These are phyloP conservation scores for Flaveria bidentis DNA, from an alignment of 129 eudicot genomes.

Conservation along the genomic window DNA sequence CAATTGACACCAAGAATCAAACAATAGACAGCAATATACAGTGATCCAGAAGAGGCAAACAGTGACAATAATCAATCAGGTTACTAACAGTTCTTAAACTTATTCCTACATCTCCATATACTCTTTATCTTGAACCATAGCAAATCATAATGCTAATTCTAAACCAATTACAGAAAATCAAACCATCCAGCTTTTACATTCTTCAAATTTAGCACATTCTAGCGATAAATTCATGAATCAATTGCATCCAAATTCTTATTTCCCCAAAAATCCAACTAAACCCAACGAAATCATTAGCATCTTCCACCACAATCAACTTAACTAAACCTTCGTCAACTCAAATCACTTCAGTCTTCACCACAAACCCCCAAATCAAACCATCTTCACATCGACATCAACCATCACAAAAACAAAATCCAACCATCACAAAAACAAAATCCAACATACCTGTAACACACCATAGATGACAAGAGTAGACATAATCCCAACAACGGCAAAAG, in stretches of 20 bases:
- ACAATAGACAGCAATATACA: too few relatives aligned
- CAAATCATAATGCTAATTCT: not conserved
- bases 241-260: constrained; percentile 3
- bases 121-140: too few relatives aligned
- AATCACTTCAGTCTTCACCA: not conserved
- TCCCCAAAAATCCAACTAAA: not conserved
- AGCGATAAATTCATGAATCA: not conserved
- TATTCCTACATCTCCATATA: too few relatives aligned
- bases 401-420: not conserved
- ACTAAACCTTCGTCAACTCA: not conserved
- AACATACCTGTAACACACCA: constrained; percentile 87
- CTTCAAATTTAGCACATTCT: not conserved
- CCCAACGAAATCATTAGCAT: not conserved
- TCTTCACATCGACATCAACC: not conserved
- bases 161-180: not conserved
- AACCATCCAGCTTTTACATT: not conserved
- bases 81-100: too few relatives aligned
- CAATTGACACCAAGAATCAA: too few relatives aligned
- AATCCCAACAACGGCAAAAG: constrained; percentile 81
- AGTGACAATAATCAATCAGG: too few relatives aligned
- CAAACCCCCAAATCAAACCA: not conserved
- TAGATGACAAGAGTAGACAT: constrained; percentile 89
- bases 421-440: not conserved
- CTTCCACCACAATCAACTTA: not conserved
- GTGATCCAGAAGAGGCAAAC: too few relatives aligned